phyloP scores from a whole-genome alignment of 2,329 filamentous ascomycete species.

The Aureobasidium sp. region DNA sequence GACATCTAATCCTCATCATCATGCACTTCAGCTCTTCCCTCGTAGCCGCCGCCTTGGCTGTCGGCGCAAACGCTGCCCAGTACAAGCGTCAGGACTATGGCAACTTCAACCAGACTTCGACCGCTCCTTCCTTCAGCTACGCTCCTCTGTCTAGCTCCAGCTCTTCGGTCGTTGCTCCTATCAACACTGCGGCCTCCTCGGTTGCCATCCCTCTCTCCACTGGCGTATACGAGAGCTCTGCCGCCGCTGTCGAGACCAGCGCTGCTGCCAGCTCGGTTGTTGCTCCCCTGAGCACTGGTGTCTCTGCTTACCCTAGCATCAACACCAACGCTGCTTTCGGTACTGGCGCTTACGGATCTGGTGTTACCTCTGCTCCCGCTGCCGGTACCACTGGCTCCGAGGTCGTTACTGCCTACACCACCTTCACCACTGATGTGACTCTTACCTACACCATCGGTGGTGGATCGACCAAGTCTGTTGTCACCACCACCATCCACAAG shows the following conservation, averaged over 20 bases:
- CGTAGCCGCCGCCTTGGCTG: constrained; percentile 15
- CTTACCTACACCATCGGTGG: constrained; percentile 29
- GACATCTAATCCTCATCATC: constrained; percentile 7
- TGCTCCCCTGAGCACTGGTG: constrained; percentile 13
- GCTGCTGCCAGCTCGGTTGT: constrained; percentile 13
- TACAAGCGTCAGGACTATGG: constrained; percentile 15
- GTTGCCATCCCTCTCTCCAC: constrained; percentile 13
- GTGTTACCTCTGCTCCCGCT: constrained; percentile 15
- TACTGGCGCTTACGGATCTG: constrained; percentile 16
- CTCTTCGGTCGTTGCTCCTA: constrained; percentile 16
- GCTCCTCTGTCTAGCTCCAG: constrained; percentile 15
- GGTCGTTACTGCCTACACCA: constrained; percentile 18
- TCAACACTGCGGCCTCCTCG: constrained; percentile 15
- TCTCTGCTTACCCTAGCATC: constrained; percentile 10
- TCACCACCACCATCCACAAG: constrained; percentile 27
- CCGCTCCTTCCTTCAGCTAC: constrained; percentile 10
- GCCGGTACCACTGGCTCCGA: constrained; percentile 14
- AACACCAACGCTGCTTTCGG: constrained; percentile 17
- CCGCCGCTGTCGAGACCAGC: constrained; percentile 5
- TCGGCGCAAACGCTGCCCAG: constrained; percentile 13
- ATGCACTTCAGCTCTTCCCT: constrained; percentile 17
- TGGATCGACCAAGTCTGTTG: constrained; percentile 25
- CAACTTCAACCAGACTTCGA: constrained; percentile 12
- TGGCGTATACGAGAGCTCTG: constrained; percentile 7
- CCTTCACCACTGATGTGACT: constrained; percentile 24